Conservation (phyloP, 148 eudicot genomes). For the Diospyros lotus region DNA sequence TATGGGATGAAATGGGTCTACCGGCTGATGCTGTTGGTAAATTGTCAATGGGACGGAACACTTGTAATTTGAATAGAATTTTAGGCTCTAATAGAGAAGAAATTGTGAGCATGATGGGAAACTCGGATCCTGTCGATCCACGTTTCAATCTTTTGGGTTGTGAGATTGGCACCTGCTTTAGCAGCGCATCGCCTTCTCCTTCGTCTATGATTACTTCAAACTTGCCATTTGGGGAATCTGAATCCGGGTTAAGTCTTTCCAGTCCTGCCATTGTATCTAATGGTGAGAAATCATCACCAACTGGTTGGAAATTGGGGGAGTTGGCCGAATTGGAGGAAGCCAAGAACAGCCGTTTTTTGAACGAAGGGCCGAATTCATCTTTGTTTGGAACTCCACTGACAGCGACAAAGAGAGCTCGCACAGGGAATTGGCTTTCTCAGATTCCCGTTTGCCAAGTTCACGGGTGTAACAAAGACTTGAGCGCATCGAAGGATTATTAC, state of each 20-base stretch:
- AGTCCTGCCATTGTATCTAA: constrained; percentile 24
- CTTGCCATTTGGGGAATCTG: constrained; percentile 19
- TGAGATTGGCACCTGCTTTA: constrained; percentile 26
- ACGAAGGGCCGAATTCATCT: constrained; percentile 4
- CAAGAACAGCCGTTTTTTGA: constrained; percentile 11
- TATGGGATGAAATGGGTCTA: constrained; percentile 33
- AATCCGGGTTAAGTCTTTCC: constrained; percentile 19
- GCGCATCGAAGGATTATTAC: constrained; percentile 38
- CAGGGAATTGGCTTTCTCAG: constrained; percentile 9
- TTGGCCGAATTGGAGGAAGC: constrained; percentile 18
- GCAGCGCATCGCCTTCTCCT: constrained; percentile 21
- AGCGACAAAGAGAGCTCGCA: constrained; percentile 30
- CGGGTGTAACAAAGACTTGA: constrained; percentile 45
- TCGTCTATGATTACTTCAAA: constrained; percentile 5
- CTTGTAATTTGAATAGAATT: constrained; percentile 21
- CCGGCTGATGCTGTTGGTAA: constrained; percentile 22
- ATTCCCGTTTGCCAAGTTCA: constrained; percentile 37
- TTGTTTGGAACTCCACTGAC: constrained; percentile 16
- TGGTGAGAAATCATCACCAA: constrained; percentile 18
- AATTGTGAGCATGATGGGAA: constrained; percentile 25
- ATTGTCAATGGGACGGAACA: constrained; percentile 24
- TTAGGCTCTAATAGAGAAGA: constrained; percentile 31
- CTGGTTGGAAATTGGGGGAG: constrained; percentile 45
- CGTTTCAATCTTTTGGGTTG: constrained; percentile 24
- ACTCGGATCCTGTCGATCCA: constrained; percentile 24